Conservation (phyloP, 148 eudicot genomes). For the Selenicereus undatus region DNA sequence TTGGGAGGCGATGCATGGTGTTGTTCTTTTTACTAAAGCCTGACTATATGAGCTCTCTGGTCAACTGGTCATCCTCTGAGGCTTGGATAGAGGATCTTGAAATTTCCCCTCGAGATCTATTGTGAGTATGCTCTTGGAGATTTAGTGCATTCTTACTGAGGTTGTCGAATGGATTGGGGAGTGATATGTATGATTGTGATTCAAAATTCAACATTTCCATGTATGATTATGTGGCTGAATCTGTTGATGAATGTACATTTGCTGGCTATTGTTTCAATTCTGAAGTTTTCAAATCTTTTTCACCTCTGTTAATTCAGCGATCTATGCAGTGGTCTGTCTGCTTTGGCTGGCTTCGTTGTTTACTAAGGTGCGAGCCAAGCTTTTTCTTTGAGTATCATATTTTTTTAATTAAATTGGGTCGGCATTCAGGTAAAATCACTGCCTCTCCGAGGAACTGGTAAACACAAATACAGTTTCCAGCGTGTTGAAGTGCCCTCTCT, state of each 20-base stretch:
- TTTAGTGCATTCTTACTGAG: not conserved
- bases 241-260: not conserved
- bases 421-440: slow-evolving; percentile 57
- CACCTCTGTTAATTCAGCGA: not conserved
- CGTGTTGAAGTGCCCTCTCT: slow-evolving; percentile 59
- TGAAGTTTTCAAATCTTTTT: not conserved
- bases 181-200: not conserved
- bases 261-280: not conserved
- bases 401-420: not conserved
- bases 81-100: too few species aligned
- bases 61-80: too few species aligned
- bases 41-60: too few species aligned
- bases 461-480: slow-evolving; percentile 97
- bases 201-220: not conserved
- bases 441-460: slow-evolving; percentile 79
- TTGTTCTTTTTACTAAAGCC: too few species aligned
- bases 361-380: not conserved
- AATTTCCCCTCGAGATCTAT: too few species aligned
- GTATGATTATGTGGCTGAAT: not conserved
- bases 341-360: not conserved
- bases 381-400: slow-evolving; percentile 12
- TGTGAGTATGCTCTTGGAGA: not conserved
- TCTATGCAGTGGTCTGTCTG: not conserved
- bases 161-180: not conserved
- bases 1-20: too few species aligned